Evolutionary conservation across 495 filamentous ascomycete species (phyloP).

Genomic region (Aspergillus leporis): DNA sequence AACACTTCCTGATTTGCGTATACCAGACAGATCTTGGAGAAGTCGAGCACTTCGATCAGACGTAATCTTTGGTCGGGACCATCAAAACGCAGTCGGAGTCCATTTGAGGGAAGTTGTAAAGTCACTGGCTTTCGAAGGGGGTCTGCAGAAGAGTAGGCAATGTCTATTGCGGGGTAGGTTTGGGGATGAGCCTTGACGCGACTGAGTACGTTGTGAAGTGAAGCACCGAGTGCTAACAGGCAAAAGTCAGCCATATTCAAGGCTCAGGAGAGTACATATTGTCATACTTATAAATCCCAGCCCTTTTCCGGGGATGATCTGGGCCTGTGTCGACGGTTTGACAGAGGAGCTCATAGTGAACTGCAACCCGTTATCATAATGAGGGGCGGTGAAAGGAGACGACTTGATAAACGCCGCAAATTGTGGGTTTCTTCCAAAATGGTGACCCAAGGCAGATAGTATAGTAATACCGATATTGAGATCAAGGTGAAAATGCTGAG

Average conservation of each 20-base stretch:
- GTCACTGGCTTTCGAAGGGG: constrained; percentile 74
- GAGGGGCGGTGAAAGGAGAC: constrained; percentile 11
- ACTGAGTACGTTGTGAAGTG: constrained; percentile 83
- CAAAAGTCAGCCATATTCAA: constrained; percentile 25
- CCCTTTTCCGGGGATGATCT: constrained; percentile 73
- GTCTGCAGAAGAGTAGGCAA: constrained; percentile 68
- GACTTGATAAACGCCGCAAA: constrained; percentile 4
- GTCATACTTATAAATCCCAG: constrained; percentile 75
- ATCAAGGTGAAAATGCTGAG: background rate
- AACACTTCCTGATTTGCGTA: constrained; percentile 86
- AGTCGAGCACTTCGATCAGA: constrained; percentile 87
- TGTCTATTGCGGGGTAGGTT: constrained; percentile 76
- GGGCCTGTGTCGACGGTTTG: constrained; percentile 50
- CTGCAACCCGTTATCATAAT: constrained; percentile 21
- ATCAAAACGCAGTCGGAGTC: constrained; percentile 87
- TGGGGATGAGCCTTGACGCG: constrained; percentile 82
- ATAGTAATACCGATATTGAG: background rate
- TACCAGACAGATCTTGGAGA: constrained; percentile 76
- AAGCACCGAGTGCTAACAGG: constrained; percentile 74
- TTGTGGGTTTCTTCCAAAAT: background rate
- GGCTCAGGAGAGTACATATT: background rate
- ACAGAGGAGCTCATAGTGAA: constrained; percentile 47
- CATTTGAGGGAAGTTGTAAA: constrained; percentile 76
- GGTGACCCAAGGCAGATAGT: background rate
- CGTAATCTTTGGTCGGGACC: constrained; percentile 89